These are phyloP conservation scores for Danielozyma ontarioensis DNA, from an alignment of 805 yeast genomes.

Conservation along the genomic window DNA sequence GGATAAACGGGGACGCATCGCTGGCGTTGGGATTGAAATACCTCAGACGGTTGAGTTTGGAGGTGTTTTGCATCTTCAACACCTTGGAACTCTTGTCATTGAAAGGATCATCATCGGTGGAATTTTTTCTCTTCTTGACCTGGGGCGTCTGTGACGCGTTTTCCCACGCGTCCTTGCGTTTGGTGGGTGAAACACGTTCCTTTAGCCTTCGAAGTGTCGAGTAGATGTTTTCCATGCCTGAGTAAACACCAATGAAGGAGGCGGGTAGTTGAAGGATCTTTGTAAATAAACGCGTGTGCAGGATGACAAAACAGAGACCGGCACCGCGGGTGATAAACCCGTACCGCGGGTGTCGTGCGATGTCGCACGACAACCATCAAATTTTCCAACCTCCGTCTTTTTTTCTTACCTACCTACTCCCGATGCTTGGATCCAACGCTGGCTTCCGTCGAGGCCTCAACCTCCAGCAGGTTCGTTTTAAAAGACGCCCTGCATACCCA, in stretches of 20 bases:
- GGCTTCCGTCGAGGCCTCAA: not conserved
- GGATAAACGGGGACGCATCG: conserved; percentile 8
- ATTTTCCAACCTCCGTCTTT: not conserved
- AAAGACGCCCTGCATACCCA: conserved; percentile 32
- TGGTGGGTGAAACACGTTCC: conserved; percentile 19
- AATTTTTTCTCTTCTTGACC: conserved; percentile 6
- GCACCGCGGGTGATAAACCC: too few relatives aligned
- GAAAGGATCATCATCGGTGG: conserved; percentile 24
- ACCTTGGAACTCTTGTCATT: conserved; percentile 14
- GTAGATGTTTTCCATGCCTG: conserved; percentile 7
- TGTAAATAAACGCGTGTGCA: not conserved
- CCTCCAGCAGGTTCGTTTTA: conserved; percentile 15
- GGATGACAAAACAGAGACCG: too few relatives aligned
- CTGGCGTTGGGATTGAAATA: conserved; percentile 1
- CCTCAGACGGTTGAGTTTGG: not conserved
- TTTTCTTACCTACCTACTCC: too few relatives aligned
- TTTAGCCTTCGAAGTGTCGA: conserved; percentile 16
- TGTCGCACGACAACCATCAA: not conserved
- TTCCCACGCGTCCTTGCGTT: conserved; percentile 7
- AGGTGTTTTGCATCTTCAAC: conserved; percentile 1
- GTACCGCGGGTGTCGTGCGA: not conserved
- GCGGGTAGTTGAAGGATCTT: too few relatives aligned
- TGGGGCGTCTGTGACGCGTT: conserved; percentile 3
- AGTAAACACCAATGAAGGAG: too few relatives aligned
- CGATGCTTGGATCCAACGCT: not conserved